Evolutionary conservation across 805 yeast genomes (phyloP), one percentile per base, ranked within the genome.

Genomic region (Maudiozyma bulderi): DNA sequence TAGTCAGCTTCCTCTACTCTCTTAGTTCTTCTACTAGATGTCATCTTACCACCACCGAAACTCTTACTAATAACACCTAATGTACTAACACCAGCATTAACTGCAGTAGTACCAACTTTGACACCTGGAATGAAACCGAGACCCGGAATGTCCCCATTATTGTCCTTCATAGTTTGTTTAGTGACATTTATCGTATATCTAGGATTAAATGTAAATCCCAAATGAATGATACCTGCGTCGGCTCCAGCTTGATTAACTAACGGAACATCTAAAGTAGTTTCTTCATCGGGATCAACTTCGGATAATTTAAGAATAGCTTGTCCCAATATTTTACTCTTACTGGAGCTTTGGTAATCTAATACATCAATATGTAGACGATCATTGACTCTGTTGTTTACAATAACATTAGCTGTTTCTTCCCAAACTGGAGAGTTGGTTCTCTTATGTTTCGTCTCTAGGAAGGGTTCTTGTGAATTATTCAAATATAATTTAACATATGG

Each of bases 331-430:
- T 90, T 96, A 64, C 88, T 90, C 52, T 77, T 78, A 42, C 85
- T 80, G 55, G 95, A 95, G 55, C 87, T 76, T 64, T 90, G 96
- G 95, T 95, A 88, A 61, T 90, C 97, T 53, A 58, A 72, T n/a
- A 84, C 76, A 47, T 73, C 75, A 47, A 84, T 71, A 49, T 67
- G 70, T 46, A 88, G 62, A 9, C 66, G 62, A 3, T 85, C 77
- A 57, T 77, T 79, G 50, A 73, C 77, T 59, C 85, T 74, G 62
- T 82, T 81, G 20, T 71, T 58, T 15, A 87, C 70, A 33, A 75
- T 75, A 33, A 79, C 69, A n/a, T 73, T 65, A 42, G 80, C 74
- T 14, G 67, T 61, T 70, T 88, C 95, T 62, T 88, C 82, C 86
- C 88, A 91, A 1, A 69, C 75, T 10, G 98, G 98, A 50, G 83